Percentiles rank a stretch among this genome's conserved stretches.
Evolutionary conservation across 352 stramenopile species (phyloP).

Genomic region (Globisporangium parvum): DNA sequence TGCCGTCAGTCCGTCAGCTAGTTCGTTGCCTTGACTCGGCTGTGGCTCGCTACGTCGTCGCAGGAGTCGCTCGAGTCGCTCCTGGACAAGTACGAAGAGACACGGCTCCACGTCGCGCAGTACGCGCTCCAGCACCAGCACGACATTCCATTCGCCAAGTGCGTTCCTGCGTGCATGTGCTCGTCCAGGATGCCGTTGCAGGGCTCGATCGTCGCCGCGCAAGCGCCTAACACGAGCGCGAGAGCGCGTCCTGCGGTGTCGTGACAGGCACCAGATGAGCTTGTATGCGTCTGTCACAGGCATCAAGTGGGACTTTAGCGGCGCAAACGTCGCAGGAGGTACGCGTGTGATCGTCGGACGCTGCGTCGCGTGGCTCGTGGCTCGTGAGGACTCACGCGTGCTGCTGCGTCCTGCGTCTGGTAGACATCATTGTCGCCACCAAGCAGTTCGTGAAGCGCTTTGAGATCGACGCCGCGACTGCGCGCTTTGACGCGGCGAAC

Average conservation of each 20-base stretch:
- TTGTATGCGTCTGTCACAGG: slow-evolving; percentile 67
- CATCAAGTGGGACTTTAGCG: slow-evolving; percentile 78
- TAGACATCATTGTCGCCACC: slow-evolving; percentile 57
- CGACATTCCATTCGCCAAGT: slow-evolving; percentile 71
- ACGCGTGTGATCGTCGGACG: background rate
- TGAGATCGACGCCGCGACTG: slow-evolving; percentile 41
- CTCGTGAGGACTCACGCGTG: background rate
- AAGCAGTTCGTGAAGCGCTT: slow-evolving; percentile 57
- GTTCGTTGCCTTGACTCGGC: slow-evolving; percentile 4
- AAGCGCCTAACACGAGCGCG: too few relatives aligned
- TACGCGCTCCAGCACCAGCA: slow-evolving; percentile 58
- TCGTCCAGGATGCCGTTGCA: too few relatives aligned
- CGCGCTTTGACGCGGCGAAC: slow-evolving; percentile 55
- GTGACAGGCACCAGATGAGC: slow-evolving; percentile 63
- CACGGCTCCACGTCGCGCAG: slow-evolving; percentile 48
- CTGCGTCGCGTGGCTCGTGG: too few relatives aligned
- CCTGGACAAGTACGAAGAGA: slow-evolving; percentile 64
- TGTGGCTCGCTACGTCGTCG: slow-evolving; percentile 24
- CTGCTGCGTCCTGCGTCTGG: background rate
- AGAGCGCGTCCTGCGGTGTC: too few relatives aligned
- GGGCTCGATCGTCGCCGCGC: too few relatives aligned
- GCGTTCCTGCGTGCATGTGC: too few relatives aligned
- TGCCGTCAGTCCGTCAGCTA: background rate
- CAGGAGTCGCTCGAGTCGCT: slow-evolving; percentile 56
- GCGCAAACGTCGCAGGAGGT: slow-evolving; percentile 41